Base-by-base conservation (phyloP, 2,329 filamentous ascomycete genomes). In the Fusarium zealandicum region DNA sequence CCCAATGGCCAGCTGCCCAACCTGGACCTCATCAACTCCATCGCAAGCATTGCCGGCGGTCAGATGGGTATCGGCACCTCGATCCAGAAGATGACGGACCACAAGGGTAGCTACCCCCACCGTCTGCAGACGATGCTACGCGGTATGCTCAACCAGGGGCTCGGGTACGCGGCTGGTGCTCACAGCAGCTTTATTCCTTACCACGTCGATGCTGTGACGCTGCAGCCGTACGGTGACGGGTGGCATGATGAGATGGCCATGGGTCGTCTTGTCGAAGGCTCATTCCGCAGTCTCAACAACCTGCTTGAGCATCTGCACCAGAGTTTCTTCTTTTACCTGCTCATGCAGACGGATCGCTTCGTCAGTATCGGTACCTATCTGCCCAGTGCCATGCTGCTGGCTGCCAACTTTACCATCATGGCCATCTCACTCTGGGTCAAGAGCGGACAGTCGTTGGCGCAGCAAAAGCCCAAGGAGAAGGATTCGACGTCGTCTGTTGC, bases 171-270 rank as follows among this genome's bases (percentile, higher is more conserved):
- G 5, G 92, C 91, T 5, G 95, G 95, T 5, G 89, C 93, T 2
- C 95, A 99, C 72, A 96, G 92, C 72, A 90, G 89, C 64, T 99
- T 99, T 73, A 97, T 99, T 69, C 92, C 95, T 1, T 99, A 99
- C 71, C 95, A 98, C 67, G 90, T 99, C 57, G 95, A 99, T 72
- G 95, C 95, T 3, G 89, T 99, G 60, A 99, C 95, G 1, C 78
- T 99, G 35, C 92, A 95, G 69, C 91, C 95, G 0, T 90, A 92
- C 54, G 93, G 93, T 1, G 81, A 93, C 35, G 95, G 95, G 27
- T 96, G 92, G 92, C 92, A 98, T 69, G 95, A 99, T 72, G 95
- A 98, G 75, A 98, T 98, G 91, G 90, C 90, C 9, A 86, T 99
- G 70, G 95, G 95, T 6, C 83, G 93, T 48, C 88, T 93, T 0